A percentile compares a stretch with the other conserved stretches of the same genome.
phyloP scores from a whole-genome alignment of 345 rosid species.

The Cardamine resedifolia region DNA sequence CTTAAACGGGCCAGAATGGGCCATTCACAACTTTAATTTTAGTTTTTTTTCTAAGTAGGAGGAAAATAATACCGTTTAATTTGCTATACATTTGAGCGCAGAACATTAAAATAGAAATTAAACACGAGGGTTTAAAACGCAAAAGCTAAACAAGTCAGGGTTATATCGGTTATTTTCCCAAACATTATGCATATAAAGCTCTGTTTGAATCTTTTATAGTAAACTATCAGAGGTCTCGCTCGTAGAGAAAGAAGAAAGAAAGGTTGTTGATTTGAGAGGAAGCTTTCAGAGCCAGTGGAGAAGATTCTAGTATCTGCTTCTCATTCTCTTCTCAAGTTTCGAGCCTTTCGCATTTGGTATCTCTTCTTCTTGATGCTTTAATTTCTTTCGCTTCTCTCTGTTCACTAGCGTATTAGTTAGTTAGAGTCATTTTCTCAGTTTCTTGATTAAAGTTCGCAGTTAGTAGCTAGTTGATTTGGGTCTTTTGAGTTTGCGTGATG shows the following conservation, averaged over 20 bases:
- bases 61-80: no score
- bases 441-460: not conserved
- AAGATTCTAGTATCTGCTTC: not conserved
- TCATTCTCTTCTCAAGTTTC: not conserved
- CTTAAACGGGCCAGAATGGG: not conserved
- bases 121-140: not conserved
- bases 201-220: not conserved
- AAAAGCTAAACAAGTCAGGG: not conserved
- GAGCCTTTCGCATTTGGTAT: not conserved
- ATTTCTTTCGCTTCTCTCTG: not conserved
- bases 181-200: not conserved
- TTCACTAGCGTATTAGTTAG: not conserved
- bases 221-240: not conserved
- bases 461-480: not conserved
- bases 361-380: not conserved
- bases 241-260: not conserved
- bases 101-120: not conserved
- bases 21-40: not conserved
- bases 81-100: no score
- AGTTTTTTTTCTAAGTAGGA: no score
- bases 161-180: not conserved
- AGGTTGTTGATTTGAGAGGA: not conserved
- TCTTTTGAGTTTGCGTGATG: not conserved
- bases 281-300: not conserved
- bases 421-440: not conserved